These are phyloP conservation scores for Chenopodium berlandieri DNA, from an alignment of 148 eudicot genomes.

Conservation along the genomic window DNA sequence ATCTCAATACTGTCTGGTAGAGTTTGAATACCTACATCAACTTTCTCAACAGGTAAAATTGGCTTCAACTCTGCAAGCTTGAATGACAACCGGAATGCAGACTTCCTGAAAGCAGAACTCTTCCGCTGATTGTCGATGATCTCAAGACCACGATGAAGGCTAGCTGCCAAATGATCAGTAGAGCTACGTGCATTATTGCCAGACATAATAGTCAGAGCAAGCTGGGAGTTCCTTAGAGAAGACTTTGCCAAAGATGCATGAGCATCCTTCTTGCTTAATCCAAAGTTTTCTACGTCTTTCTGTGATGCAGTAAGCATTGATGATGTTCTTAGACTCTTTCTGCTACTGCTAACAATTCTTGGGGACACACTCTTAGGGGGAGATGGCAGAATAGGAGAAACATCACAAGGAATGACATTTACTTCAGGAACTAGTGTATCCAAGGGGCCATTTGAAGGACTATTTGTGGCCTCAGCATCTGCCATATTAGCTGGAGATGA, in stretches of 20 bases:
- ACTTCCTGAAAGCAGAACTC: constrained; percentile 64
- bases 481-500: constrained; percentile 13
- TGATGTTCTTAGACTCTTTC: constrained; percentile 73
- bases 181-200: constrained; percentile 40
- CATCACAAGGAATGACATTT: constrained; percentile 40
- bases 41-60: constrained; percentile 50
- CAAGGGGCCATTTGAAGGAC: constrained; percentile 24
- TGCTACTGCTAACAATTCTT: constrained; percentile 50
- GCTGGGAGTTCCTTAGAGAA: constrained; percentile 37
- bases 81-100: constrained; percentile 69
- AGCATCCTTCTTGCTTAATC: constrained; percentile 26
- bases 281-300: constrained; percentile 29
- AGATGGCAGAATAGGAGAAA: constrained; percentile 62
- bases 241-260: constrained; percentile 41
- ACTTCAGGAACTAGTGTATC: constrained; percentile 35
- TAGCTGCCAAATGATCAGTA: constrained; percentile 69
- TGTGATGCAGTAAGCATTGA: constrained; percentile 54
- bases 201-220: constrained; percentile 35
- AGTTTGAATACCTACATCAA: constrained; percentile 87
- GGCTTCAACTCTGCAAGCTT: constrained; percentile 59
- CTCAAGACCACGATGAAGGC: constrained; percentile 85
- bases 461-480: constrained; percentile 16
- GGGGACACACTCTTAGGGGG: constrained; percentile 86
- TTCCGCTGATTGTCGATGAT: constrained; percentile 55
- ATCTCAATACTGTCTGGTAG: constrained; percentile 34